Evolutionary conservation across 2,329 filamentous ascomycete genomes (phyloP), one percentile per base, ranked within the genome.

Genomic region (Trichoderma pleuroti): DNA sequence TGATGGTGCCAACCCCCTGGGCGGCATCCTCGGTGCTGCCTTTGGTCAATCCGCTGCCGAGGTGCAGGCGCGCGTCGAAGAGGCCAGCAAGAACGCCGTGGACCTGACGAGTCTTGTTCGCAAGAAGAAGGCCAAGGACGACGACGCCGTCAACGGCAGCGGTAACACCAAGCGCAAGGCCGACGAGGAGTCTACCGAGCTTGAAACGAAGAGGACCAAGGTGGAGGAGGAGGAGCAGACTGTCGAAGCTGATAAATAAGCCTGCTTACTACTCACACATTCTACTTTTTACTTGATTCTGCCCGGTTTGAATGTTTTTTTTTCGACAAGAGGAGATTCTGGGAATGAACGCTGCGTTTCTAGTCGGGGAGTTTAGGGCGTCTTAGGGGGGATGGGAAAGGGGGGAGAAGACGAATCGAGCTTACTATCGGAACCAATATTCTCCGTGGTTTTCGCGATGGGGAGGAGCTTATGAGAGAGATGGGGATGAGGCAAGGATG

Each of bases 81-180:
- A 94, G 77, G 92, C 91, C 32, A 92, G 90, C 76, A 91, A 91
- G 81, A 86, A 84, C 9, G 93, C 93, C 8, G 93, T 87, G 18
- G 92, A 96, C 77, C 82, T 97, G 16, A 88, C 87, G 0, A 87
- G 90, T n/a, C 83, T 95, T 59, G 90, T 95, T 56, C 89, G 91
- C 75, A 94, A 91, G 77, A 94, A 91, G 77, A 89, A 88, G 80
- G 75, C 78, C 72, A 83, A 84, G 76, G 79, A 77, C 60, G 75
- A 77, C 10, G 74, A 70, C 39, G 56, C 34, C 21, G 34, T 36
- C 11, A 36, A 28, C 52, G 28, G 21, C 11, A 70, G 63, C 30
- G 59, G 59, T 76, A 87, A 88, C 68, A 73, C 77, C 59, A 82
- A 78, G 78, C 76, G 75, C 49, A 82, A 82, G 72, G 79, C 80